phyloP scores from a whole-genome alignment of 805 yeast genomes.

The Ascoidea rubescens region DNA sequence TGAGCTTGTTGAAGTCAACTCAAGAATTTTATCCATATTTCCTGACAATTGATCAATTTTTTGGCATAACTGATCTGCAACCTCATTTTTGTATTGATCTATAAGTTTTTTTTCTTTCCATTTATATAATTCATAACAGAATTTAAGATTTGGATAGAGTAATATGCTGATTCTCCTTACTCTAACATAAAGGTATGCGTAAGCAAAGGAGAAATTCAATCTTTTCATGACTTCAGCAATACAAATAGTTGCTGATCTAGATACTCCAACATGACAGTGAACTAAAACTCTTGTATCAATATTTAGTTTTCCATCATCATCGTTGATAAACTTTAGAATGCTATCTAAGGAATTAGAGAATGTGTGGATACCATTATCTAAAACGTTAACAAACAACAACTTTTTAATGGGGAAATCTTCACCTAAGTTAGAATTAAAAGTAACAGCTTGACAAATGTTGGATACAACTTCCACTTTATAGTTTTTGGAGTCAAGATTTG shows the following conservation, averaged over 20 bases:
- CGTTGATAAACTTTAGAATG: slow-evolving; percentile 6
- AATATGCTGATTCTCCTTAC: slow-evolving; percentile 83
- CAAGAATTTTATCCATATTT: neutral
- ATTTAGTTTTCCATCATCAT: slow-evolving; percentile 30
- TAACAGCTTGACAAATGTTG: slow-evolving; percentile 5
- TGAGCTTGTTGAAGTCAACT: slow-evolving; percentile 1
- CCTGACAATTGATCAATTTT: too few relatives aligned
- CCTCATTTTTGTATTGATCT: slow-evolving; percentile 5
- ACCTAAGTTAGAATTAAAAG: slow-evolving; percentile 7
- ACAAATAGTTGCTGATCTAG: slow-evolving; percentile 89
- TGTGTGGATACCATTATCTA: slow-evolving; percentile 87
- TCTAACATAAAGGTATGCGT: slow-evolving; percentile 82
- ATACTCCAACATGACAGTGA: slow-evolving; percentile 93
- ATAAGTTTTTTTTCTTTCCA: slow-evolving; percentile 14
- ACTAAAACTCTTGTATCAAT: slow-evolving; percentile 33
- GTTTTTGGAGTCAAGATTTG: slow-evolving; percentile 4
- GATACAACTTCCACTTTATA: slow-evolving; percentile 1
- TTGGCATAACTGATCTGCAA: neutral
- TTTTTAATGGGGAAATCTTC: slow-evolving; percentile 7
- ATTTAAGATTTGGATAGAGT: slow-evolving; percentile 85
- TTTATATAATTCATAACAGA: slow-evolving; percentile 81
- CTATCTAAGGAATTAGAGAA: slow-evolving; percentile 24
- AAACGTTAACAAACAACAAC: slow-evolving; percentile 56
- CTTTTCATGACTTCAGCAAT: slow-evolving; percentile 91
- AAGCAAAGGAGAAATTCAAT: slow-evolving; percentile 47